Conservation (phyloP, 257 asterid species). For the Penstemon newberryi region DNA sequence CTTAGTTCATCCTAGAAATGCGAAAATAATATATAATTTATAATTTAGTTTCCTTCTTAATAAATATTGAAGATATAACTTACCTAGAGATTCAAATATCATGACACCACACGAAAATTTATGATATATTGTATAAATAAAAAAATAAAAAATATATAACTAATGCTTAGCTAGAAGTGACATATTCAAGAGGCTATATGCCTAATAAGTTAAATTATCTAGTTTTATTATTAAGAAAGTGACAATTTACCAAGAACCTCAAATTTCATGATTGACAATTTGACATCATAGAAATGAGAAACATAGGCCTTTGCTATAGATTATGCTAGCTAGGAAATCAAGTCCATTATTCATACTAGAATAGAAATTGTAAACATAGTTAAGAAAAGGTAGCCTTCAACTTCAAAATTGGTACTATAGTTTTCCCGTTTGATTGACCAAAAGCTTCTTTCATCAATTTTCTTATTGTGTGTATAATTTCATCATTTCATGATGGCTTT, state of each 20-base stretch:
- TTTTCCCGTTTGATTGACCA: too few species aligned
- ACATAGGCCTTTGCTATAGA: conserved; percentile 17
- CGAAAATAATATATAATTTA: too few species aligned
- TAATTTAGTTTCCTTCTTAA: too few species aligned
- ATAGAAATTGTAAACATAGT: neutral
- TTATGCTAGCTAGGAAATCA: conserved; percentile 20
- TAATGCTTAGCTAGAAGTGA: neutral
- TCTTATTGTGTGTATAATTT: too few species aligned
- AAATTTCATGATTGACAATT: conserved; percentile 24
- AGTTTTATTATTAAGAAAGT: conserved; percentile 14
- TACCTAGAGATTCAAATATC: too few species aligned
- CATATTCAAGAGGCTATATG: neutral
- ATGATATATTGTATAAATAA: neutral
- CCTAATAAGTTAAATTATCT: neutral
- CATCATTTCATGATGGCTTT: too few species aligned
- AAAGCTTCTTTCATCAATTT: too few species aligned
- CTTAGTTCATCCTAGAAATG: too few species aligned
- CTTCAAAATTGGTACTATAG: too few species aligned
- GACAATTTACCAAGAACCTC: conserved; percentile 20
- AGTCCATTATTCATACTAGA: conserved; percentile 13
- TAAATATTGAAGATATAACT: too few species aligned
- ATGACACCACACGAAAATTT: too few species aligned
- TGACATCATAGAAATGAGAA: conserved; percentile 11
- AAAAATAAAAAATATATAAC: neutral
- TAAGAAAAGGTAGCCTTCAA: neutral